Base-by-base conservation (phyloP, 2,329 filamentous ascomycete species). In the Hymenoscyphus fraxineus region DNA sequence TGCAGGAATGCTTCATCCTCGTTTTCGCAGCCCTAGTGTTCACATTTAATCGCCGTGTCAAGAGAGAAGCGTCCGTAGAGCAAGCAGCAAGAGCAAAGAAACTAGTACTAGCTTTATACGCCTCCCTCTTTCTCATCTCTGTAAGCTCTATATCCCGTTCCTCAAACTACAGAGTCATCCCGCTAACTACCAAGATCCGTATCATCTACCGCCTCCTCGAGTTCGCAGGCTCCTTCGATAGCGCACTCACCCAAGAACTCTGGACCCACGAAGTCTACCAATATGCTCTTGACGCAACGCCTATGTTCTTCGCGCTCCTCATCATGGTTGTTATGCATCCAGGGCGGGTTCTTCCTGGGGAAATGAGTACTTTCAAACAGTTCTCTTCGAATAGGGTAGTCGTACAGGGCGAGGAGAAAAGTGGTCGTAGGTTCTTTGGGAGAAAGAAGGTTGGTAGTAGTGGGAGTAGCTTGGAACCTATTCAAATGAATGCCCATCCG, bases 181-280 rank as follows among this genome's bases (percentile, higher is more conserved):
- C 47, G 0, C 47, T 22, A 13, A 22, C 19, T 27, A 4, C 12
- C 13, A 2, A 65, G 64, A 68, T 81, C 35, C 82, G 86, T 40
- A 87, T 88, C 72, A 80, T 86, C 67, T 89, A 83, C 74, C 83
- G 85, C 38, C 77, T 89, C 1, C 74, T 79, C 61, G 85, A 89
- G 72, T 88, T 83, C 69, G 77, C 78, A 0, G 76, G 77, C 3
- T 83, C 82, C 12, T 70, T 81, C 22, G 41, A 55, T 3, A 64
- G 62, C 15, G 63, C 67, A 44, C 69, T 63, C 72, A 6, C 68
- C 74, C n/a, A 83, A 82, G 41, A 83, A 81, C 70, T 84, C 22
- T 79, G 82, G 0, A 78, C 74, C 54, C 77, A 84, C 66, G 83
- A 87, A 69, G 78, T 71, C 3, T 88, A 84, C 71, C 78, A 81